Conservation (phyloP, 2,329 filamentous ascomycete genomes). For the Neoascochyta sp. region DNA sequence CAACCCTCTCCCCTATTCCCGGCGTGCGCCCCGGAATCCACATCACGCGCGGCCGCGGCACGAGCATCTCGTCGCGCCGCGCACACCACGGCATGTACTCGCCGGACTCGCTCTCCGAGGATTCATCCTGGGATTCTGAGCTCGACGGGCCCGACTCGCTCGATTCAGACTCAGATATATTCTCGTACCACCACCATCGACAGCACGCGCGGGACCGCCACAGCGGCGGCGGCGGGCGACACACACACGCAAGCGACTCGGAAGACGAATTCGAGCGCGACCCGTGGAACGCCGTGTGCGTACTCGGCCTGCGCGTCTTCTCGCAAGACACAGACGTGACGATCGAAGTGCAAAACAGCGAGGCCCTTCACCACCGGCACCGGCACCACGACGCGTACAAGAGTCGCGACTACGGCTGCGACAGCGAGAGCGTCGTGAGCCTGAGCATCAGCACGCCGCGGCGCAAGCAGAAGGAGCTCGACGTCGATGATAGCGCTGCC, state of each 20-base stretch:
- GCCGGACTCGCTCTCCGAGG: constrained; percentile 34
- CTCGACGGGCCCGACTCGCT: constrained; percentile 33
- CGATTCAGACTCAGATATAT: constrained; percentile 20
- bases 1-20: constrained; percentile 38
- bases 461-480: constrained; percentile 35
- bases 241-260: constrained; percentile 29
- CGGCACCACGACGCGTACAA: constrained; percentile 25
- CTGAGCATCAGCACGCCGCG: constrained; percentile 11
- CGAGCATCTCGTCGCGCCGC: constrained; percentile 28
- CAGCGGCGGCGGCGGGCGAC: constrained; percentile 14
- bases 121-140: constrained; percentile 42
- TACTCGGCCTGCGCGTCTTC: constrained; percentile 58
- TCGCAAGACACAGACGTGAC: constrained; percentile 50
- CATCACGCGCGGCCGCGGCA: constrained; percentile 26
- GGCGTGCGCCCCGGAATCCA: constrained; percentile 35
- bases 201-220: constrained; percentile 10
- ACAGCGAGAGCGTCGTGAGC: constrained; percentile 25
- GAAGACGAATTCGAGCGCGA: constrained; percentile 47
- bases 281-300: constrained; percentile 60
- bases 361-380: too few species aligned
- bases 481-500: constrained; percentile 41
- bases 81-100: constrained; percentile 29
- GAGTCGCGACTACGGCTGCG: constrained; percentile 16
- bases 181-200: constrained; percentile 9
- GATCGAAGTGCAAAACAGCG: constrained; percentile 50